A percentile compares a stretch with the other conserved stretches of the same genome.
Conservation (phyloP, 306 rosid genomes). For the Lathyrus tuberosus region DNA sequence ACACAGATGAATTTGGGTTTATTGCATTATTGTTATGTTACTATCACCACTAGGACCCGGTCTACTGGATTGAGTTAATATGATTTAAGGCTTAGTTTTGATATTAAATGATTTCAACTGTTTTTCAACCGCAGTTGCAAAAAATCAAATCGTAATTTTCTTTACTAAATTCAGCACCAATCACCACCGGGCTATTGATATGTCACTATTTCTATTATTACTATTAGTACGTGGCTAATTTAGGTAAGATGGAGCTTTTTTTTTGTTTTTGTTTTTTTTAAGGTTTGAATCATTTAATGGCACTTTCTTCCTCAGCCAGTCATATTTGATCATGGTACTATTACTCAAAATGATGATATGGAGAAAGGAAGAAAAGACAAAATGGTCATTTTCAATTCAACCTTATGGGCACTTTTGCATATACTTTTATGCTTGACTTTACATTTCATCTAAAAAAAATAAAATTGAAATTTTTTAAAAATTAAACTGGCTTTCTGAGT, state of each 20-base stretch:
- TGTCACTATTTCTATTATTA: too few relatives aligned
- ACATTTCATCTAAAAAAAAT: background rate
- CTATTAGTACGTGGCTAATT: too few relatives aligned
- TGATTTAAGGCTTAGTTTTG: too few relatives aligned
- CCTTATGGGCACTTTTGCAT: background rate
- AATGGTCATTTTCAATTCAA: background rate
- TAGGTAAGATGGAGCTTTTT: background rate
- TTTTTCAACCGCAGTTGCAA: too few relatives aligned
- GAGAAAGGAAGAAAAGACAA: background rate
- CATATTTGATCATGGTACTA: background rate
- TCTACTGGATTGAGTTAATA: too few relatives aligned
- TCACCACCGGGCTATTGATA: too few relatives aligned
- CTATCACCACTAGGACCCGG: too few relatives aligned
- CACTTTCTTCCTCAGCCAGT: background rate
- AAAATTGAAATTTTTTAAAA: background rate
- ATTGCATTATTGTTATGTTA: background rate
- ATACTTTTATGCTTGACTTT: background rate
- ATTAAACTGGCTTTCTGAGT: background rate
- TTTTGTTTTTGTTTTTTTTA: background rate
- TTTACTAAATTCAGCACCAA: too few relatives aligned
- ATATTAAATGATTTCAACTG: too few relatives aligned
- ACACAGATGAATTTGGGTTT: background rate
- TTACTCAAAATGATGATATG: background rate
- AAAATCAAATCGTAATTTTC: too few relatives aligned
- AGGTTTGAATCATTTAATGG: background rate